Conservation (phyloP, 257 asterid genomes). For the Primulina tabacum region DNA sequence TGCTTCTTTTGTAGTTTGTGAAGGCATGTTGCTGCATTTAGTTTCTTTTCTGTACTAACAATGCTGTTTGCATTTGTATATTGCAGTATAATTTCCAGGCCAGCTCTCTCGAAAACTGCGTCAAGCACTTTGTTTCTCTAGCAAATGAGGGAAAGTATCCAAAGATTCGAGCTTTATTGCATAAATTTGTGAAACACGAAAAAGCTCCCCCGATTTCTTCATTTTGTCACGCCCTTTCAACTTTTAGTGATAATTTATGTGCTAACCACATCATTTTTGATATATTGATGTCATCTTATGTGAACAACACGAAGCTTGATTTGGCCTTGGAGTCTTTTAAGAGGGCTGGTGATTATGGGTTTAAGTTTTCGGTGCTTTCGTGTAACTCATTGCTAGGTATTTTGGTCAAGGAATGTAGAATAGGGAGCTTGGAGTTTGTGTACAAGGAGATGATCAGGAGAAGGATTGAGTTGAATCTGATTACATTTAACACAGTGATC, state of each 20-base stretch:
- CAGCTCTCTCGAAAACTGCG: slow-evolving; percentile 42
- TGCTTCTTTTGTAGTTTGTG: neutral
- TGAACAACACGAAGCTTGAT: slow-evolving; percentile 38
- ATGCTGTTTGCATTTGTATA: slow-evolving; percentile 24
- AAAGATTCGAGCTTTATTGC: slow-evolving; percentile 61
- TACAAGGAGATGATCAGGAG: slow-evolving; percentile 77
- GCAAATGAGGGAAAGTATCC: slow-evolving; percentile 58
- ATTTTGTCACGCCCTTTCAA: slow-evolving; percentile 54
- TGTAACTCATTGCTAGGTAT: slow-evolving; percentile 57
- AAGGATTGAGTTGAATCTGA: slow-evolving; percentile 48
- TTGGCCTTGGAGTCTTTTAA: slow-evolving; percentile 71
- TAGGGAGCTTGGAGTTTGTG: slow-evolving; percentile 48
- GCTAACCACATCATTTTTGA: slow-evolving; percentile 61
- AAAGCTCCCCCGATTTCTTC: slow-evolving; percentile 36
- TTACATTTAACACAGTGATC: slow-evolving; percentile 58
- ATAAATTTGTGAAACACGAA: slow-evolving; percentile 40
- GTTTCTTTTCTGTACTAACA: neutral
- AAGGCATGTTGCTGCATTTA: neutral
- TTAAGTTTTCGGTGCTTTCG: slow-evolving; percentile 52
- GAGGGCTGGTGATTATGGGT: slow-evolving; percentile 75
- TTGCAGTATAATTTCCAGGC: slow-evolving; percentile 48
- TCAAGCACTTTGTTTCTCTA: slow-evolving; percentile 43
- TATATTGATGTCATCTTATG: slow-evolving; percentile 57
- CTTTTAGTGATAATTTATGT: slow-evolving; percentile 44
- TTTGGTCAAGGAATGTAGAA: slow-evolving; percentile 48